Evolutionary conservation across 2,329 filamentous ascomycete species (phyloP), one percentile per base, ranked within the genome.

Genomic region (Chaetomium sp.): DNA sequence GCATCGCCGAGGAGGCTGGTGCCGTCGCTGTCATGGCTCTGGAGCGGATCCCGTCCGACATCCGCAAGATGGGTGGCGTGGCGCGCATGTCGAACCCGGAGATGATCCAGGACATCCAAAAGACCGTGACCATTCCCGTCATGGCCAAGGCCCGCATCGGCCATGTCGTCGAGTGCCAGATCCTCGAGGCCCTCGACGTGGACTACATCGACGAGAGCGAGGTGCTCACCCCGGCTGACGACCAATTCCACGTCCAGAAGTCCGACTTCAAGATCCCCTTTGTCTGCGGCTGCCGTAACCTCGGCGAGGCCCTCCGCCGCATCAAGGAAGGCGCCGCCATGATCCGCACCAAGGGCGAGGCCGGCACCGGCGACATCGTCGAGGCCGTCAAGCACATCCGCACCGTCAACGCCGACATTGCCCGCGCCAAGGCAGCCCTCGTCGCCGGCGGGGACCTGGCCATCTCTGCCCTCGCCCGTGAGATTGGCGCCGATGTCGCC

Each of bases 131-230:
- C 53, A 96, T 97, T 67, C 94, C 94, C 65, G 94, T 99, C 72
- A 97, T 99, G 94, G 94, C 94, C 61, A 99, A 99, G 78, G 92
- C 92, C 32, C 84, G 94, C 69, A 99, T 97, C 70, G 94, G 94
- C 40, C 94, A 99, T 76, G 91, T 96, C 65, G 92, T 96, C 67
- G 94, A 99, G 78, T 96, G 91, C 77, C 92, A 92, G 86, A 95
- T 99, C 75, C 88, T 99, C 68, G 89, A 97, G 79, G 85, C 89
- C 56, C 85, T 97, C 53, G 91, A 89, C 59, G 88, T 97, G 66
- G 94, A 99, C 78, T 99, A 96, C 78, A 94, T 99, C 65, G 91
- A 99, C 74, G 94, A 99, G 77, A 91, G 87, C 72, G 94, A 99
- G 82, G 94, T 99, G 53, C 83, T 99, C 52, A 99, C 94, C 5